Evolutionary conservation across 2,329 filamentous ascomycete genomes (phyloP).

Genomic region (Didymella segeticola): DNA sequence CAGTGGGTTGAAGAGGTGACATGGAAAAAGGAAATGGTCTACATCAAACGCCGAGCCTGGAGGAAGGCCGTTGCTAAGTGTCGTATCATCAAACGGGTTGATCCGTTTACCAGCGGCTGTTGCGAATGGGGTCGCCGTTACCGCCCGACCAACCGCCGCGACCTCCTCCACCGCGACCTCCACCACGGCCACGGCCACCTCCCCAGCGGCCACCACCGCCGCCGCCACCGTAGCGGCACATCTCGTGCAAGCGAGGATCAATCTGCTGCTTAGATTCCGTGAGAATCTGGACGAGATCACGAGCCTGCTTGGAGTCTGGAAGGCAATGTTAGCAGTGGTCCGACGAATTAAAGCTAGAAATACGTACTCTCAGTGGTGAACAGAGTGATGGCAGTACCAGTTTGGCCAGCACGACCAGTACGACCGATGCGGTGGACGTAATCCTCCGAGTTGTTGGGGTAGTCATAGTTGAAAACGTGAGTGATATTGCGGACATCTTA

Average conservation of each 20-base stretch:
- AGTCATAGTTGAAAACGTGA: slow-evolving; percentile 99
- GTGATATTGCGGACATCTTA: slow-evolving; percentile 99
- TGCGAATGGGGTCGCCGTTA: slow-evolving; percentile 50
- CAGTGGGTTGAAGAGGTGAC: slow-evolving; percentile 23
- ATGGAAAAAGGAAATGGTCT: slow-evolving; percentile 31
- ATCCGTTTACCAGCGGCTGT: slow-evolving; percentile 50
- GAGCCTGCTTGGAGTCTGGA: slow-evolving; percentile 70
- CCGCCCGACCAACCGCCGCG: slow-evolving; percentile 53
- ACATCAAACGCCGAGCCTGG: slow-evolving; percentile 33
- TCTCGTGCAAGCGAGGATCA: slow-evolving; percentile 93
- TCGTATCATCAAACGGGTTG: slow-evolving; percentile 5
- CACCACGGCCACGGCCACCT: slow-evolving; percentile 72
- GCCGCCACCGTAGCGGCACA: slow-evolving; percentile 89
- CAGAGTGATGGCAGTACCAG: slow-evolving; percentile 95
- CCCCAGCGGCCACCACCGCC: slow-evolving; percentile 73
- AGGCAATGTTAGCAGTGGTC: slow-evolving; percentile 41
- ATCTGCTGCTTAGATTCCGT: slow-evolving; percentile 98
- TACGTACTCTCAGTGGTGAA: slow-evolving; percentile 99
- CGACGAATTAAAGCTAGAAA: not conserved
- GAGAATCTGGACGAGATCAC: slow-evolving; percentile 92
- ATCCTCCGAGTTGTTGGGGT: slow-evolving; percentile 87
- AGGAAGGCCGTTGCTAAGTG: slow-evolving; percentile 13
- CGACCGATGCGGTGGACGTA: slow-evolving; percentile 74
- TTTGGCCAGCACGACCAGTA: slow-evolving; percentile 78
- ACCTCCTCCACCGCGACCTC: slow-evolving; percentile 55